Evolutionary conservation across 768 basidiomycete species (phyloP), one percentile per base, ranked within the genome.

Genomic region (Grammothele lineata): DNA sequence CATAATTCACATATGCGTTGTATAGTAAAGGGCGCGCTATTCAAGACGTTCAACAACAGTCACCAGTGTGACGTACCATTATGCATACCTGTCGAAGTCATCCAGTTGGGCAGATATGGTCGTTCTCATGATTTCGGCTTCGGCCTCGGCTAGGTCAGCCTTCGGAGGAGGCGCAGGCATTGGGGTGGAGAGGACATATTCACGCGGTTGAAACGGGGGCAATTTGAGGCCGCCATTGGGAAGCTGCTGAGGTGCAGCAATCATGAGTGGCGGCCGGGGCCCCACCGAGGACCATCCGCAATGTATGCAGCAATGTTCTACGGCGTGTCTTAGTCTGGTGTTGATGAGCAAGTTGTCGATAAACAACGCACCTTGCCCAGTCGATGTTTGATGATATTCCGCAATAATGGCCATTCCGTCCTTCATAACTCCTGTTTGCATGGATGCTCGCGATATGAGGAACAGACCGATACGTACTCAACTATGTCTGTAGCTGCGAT

Each of bases 1-100:
- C 83, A 81, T 21, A 95, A 80, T 60, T 94, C 92, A 61, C 87
- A 89, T 11, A 93, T 70, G 36, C 92, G 82, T 65, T 95, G 92
- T 45, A 94, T 86, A 8, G 92, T 93, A 63, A 94, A 95, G 2
- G 92, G 92, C 0, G 87, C 40, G 21, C 37, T 45, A n/a, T n/a
- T n/a, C 9, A 36, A 30, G 37, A 41, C 43, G 27, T 39, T 5
- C 18, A 23, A 21, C 23, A 58, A 44, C 56, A 24, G 42, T 47
- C 38, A 41, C 19, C 15, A 35, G 45, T 33, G 38, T 4, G 18
- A 40, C 36, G 26, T 23, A 34, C 24, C 11, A 18, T 22, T 14
- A 10, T 10, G 40, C 80, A 39, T 56, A 90, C 90, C 75, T 75
- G 35, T 90, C 86, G 52, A 92, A 89, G 30, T 78, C 77, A 54